A percentile compares a stretch with the other conserved stretches of the same genome.
phyloP scores from a whole-genome alignment of 2,329 filamentous ascomycete species.

The Stemphylium lycopersici region DNA sequence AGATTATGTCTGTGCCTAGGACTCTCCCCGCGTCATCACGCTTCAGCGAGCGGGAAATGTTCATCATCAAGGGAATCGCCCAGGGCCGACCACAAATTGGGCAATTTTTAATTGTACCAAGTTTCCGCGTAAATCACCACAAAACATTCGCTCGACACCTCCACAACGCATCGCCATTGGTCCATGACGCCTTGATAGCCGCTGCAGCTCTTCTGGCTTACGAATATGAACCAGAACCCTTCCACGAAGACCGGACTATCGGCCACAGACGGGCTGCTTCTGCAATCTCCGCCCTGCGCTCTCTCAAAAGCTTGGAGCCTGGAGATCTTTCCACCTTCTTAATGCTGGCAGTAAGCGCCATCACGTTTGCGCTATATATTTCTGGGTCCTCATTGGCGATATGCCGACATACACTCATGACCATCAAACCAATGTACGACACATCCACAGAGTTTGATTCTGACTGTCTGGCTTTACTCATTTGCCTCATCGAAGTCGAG shows the following conservation, averaged over 20 bases:
- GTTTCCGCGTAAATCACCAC: conserved; percentile 8
- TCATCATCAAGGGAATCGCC: conserved; percentile 3
- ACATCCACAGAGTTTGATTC: neutral
- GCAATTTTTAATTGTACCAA: conserved; percentile 8
- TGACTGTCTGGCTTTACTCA: conserved; percentile 5
- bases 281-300: conserved; percentile 5
- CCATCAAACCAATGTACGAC: conserved; percentile 7
- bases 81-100: conserved; percentile 9
- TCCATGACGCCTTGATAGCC: conserved; percentile 9
- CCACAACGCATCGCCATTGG: conserved; percentile 1
- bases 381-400: conserved; percentile 5
- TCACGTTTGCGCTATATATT: conserved; percentile 10
- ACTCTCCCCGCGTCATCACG: neutral
- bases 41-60: conserved; percentile 9
- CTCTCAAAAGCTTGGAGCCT: neutral
- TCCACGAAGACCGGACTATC: neutral
- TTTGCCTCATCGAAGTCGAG: conserved; percentile 7
- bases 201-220: conserved; percentile 7
- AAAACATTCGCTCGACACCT: conserved; percentile 10
- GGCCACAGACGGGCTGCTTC: conserved; percentile 8
- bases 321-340: conserved; percentile 1
- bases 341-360: conserved; percentile 8
- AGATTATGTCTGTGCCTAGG: conserved; percentile 1
- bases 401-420: conserved; percentile 3
- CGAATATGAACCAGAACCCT: conserved; percentile 4